Base-by-base conservation (phyloP, 805 yeast species). In the Alloascoidea hylecoeti region DNA sequence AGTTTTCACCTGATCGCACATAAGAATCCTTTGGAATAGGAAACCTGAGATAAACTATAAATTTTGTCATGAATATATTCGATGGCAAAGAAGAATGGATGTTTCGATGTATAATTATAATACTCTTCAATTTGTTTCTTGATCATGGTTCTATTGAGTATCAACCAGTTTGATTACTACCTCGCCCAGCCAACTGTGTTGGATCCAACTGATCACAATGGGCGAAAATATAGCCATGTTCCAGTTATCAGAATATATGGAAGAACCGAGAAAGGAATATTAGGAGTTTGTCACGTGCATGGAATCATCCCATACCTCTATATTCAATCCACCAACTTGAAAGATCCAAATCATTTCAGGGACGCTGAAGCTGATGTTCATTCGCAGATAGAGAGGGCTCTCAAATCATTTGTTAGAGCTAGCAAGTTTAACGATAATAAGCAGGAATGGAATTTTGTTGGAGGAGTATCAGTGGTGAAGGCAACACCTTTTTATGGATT, bases 401-500 rank as follows among this genome's bases (percentile, higher is more conserved):
- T 61, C 44, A 39, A 45, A 16, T 28, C 18, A 2, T 48, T 50
- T 0, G 30, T n/a, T 23, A 23, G 30, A 23, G 30, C 30, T n/a
- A 23, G 30, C 30, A 9, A 23, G 30, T 9, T 9, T 9, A 23
- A 23, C 30, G 30, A 9, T 23, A n/a, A 9, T 23, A 9, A n/a
- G n/a, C n/a, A n/a, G n/a, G n/a, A n/a, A n/a, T n/a, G n/a, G n/a
- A n/a, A n/a, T n/a, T 23, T 9, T 23, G n/a, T 23, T n/a, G 30
- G 13, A 23, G 30, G 30, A 23, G 66, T 81, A 0, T 63, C 75
- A 0, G 42, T 83, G 0, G 80, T 94, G 38, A 73, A 75, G 44
- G 96, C 79, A 0, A 63, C 72, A 0, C 89, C 94, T 0, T 78
- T 88, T 36, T 92, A 92, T 52, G 97, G 97, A 0, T 89, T 69